Conservation (phyloP, 2,329 filamentous ascomycete genomes). For the Monilinia fructigena region DNA sequence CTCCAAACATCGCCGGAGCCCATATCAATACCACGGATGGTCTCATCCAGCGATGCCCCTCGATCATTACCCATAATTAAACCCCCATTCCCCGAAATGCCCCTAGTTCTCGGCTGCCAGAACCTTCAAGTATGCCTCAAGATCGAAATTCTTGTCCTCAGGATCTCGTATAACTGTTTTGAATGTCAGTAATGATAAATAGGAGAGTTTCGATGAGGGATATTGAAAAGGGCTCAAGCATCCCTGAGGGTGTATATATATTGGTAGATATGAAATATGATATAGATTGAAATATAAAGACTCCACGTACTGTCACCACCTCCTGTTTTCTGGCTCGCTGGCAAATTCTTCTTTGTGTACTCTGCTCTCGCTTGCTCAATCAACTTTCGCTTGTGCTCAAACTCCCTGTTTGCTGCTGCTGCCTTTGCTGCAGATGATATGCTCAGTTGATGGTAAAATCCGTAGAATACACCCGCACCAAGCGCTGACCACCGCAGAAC, state of each 20-base stretch:
- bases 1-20: conserved; percentile 31
- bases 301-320: conserved; percentile 43
- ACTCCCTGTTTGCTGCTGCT: conserved; percentile 74
- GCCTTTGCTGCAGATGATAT: conserved; percentile 71
- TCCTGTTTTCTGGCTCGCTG: conserved; percentile 43
- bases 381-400: conserved; percentile 84
- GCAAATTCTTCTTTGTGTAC: conserved; percentile 74
- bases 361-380: conserved; percentile 92
- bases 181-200: conserved; percentile 15
- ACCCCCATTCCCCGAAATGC: conserved; percentile 22
- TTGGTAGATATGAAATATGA: neutral
- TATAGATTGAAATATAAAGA: neutral
- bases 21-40: conserved; percentile 26
- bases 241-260: neutral
- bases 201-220: neutral
- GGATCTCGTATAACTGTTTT: conserved; percentile 68
- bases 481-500: conserved; percentile 97
- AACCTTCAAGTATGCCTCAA: conserved; percentile 77
- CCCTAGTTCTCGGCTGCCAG: conserved; percentile 49
- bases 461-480: conserved; percentile 88
- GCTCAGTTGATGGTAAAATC: conserved; percentile 86
- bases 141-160: conserved; percentile 85
- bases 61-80: conserved; percentile 36
- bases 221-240: neutral
- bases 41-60: conserved; percentile 29